A percentile compares a stretch with the other conserved stretches of the same genome.
Evolutionary conservation across 805 yeast genomes (phyloP).

Genomic region (Wilhelminamyces savonicus): DNA sequence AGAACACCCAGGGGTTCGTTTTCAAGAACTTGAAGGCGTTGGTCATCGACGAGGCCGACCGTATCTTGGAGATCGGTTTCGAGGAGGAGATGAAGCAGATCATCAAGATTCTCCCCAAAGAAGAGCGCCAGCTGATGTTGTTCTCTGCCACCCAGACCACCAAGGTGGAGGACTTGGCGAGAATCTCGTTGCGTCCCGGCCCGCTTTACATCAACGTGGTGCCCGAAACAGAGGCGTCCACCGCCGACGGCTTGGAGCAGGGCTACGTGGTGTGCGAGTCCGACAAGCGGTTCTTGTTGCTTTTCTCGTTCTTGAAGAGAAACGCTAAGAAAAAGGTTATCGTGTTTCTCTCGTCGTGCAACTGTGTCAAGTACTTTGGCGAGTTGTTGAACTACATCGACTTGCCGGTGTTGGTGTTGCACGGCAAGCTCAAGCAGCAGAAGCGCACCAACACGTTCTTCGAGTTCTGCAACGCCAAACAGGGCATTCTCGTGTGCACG

Average conservation of each 20-base stretch:
- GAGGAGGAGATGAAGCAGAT: slow-evolving; percentile 99
- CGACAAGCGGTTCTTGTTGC: slow-evolving; percentile 83
- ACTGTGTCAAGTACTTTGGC: slow-evolving; percentile 92
- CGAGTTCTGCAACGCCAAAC: slow-evolving; percentile 95
- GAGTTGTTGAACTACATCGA: slow-evolving; percentile 94
- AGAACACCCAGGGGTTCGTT: slow-evolving; percentile 89
- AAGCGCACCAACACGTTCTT: slow-evolving; percentile 97
- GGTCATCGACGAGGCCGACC: slow-evolving; percentile 96
- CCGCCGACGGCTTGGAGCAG: slow-evolving; percentile 96
- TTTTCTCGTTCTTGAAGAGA: slow-evolving; percentile 90
- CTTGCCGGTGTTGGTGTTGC: slow-evolving; percentile 91
- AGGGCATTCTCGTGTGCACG: slow-evolving; percentile 89
- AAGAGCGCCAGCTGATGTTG: slow-evolving; percentile 92
- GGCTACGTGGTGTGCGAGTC: slow-evolving; percentile 98
- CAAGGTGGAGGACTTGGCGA: slow-evolving; percentile 95
- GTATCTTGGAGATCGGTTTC: slow-evolving; percentile 95
- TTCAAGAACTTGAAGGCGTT: slow-evolving; percentile 92
- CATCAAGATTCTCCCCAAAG: slow-evolving; percentile 85
- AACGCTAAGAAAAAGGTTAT: slow-evolving; percentile 87
- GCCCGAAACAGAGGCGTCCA: slow-evolving; percentile 72
- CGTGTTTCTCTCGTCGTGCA: slow-evolving; percentile 94
- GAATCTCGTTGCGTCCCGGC: slow-evolving; percentile 91
- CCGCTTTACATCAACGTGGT: slow-evolving; percentile 93
- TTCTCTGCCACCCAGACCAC: slow-evolving; percentile 99
- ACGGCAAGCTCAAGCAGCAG: slow-evolving; percentile 98